Conservation (phyloP, 2,329 filamentous ascomycete genomes). For the Stromatinia cepivora region DNA sequence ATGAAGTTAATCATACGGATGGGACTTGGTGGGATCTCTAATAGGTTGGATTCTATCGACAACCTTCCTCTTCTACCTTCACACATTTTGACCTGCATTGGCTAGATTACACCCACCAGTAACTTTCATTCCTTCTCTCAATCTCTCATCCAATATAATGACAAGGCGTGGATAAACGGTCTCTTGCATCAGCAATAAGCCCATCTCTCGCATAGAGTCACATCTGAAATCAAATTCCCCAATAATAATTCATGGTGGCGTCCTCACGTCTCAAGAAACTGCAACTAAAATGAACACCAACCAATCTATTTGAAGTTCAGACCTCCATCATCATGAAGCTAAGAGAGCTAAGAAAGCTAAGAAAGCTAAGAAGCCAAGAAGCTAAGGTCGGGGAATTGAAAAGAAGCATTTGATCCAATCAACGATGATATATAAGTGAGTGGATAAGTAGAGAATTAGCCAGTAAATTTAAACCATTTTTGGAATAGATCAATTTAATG, state of each 20-base stretch:
- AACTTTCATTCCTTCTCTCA: neutral
- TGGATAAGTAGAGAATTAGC: neutral
- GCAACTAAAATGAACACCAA: neutral
- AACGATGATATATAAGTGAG: neutral
- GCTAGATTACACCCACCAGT: neutral
- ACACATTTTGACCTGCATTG: neutral
- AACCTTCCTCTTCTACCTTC: neutral
- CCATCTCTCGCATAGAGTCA: neutral
- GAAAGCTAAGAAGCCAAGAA: neutral
- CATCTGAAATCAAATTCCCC: conserved; percentile 14
- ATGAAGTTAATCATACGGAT: too few relatives aligned
- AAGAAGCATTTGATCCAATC: neutral
- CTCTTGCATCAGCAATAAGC: conserved; percentile 1
- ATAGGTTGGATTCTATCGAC: too few relatives aligned
- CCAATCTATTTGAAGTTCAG: conserved; percentile 8
- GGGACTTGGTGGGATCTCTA: too few relatives aligned
- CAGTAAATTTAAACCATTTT: neutral
- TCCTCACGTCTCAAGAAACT: conserved; percentile 1
- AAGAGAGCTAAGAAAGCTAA: neutral
- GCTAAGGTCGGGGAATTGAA: neutral
- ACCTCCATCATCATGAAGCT: neutral
- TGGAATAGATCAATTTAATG: neutral
- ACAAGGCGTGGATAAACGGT: neutral
- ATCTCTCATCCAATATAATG: neutral
- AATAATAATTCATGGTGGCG: neutral